These are phyloP conservation scores for Rehmannia glutinosa DNA, from an alignment of 257 asterid genomes.

Conservation along the genomic window DNA sequence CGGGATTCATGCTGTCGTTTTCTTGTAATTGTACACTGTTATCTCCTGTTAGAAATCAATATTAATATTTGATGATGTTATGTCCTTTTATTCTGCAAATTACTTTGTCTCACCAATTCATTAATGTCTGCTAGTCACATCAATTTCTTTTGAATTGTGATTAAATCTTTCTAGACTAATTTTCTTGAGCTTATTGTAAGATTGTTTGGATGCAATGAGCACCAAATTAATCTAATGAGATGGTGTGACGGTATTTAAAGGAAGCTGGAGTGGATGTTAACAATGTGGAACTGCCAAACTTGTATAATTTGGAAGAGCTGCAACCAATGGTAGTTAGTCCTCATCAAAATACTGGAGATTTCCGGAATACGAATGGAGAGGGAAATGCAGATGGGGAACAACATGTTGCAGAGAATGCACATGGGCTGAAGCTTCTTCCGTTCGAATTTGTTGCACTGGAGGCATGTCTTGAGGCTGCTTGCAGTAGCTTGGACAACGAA, in stretches of 20 bases:
- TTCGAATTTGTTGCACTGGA: constrained; percentile 95
- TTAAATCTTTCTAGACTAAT: not conserved
- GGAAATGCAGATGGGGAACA: constrained; percentile 53
- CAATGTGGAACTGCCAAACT: constrained; percentile 69
- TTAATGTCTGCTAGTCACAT: not conserved
- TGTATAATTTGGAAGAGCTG: constrained; percentile 70
- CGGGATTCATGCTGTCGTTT: not conserved
- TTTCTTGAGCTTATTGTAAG: not conserved
- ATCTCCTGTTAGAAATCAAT: not conserved
- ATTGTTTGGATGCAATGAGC: not conserved
- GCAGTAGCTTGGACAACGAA: constrained; percentile 86
- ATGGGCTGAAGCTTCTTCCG: constrained; percentile 87
- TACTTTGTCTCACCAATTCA: not conserved
- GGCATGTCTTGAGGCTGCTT: constrained; percentile 97
- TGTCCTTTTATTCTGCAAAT: not conserved
- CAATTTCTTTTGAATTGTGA: not conserved
- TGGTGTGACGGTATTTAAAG: constrained; percentile 34
- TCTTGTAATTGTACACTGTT: not conserved
- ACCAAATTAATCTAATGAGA: not conserved
- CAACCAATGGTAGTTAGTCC: constrained; percentile 51
- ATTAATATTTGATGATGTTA: not conserved
- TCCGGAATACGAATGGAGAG: constrained; percentile 44
- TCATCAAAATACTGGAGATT: constrained; percentile 35
- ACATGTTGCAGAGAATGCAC: constrained; percentile 53
- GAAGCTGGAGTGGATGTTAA: constrained; percentile 85